phyloP scores from a whole-genome alignment of 805 yeast species.

The Myxozyma sirexii region DNA sequence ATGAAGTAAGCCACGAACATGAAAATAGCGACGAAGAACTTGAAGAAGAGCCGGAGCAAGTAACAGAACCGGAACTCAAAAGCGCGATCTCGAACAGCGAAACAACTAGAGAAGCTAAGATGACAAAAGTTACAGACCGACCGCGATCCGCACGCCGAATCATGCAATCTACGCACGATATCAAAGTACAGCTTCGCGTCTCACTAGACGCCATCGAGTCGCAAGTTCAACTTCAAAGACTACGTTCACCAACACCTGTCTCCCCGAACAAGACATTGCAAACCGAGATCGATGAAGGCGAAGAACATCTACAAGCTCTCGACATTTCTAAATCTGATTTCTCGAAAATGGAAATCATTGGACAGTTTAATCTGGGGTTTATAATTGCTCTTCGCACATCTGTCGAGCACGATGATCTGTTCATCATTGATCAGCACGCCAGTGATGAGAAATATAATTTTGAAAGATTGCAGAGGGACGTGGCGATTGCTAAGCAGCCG shows the following conservation, averaged over 20 bases:
- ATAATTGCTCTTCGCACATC: slow-evolving; percentile 64
- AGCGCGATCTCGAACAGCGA: too few relatives aligned
- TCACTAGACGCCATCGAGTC: background rate
- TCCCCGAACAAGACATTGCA: background rate
- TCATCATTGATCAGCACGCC: slow-evolving; percentile 96
- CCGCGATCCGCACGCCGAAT: background rate
- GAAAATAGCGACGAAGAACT: background rate
- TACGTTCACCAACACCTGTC: too few relatives aligned
- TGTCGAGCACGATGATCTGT: slow-evolving; percentile 54
- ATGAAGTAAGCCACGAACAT: background rate
- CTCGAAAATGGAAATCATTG: slow-evolving; percentile 71
- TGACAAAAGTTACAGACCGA: too few relatives aligned
- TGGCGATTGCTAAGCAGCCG: slow-evolving; percentile 67
- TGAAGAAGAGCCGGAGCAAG: background rate
- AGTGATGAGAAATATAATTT: slow-evolving; percentile 94
- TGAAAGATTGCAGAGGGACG: slow-evolving; percentile 63
- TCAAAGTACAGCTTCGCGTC: background rate
- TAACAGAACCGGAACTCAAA: too few relatives aligned
- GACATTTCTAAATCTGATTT: slow-evolving; percentile 75
- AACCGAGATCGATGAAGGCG: slow-evolving; percentile 49
- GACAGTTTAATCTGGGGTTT: slow-evolving; percentile 95
- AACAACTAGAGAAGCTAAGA: too few relatives aligned
- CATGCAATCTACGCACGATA: background rate
- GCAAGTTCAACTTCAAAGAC: background rate
- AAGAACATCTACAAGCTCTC: slow-evolving; percentile 61